These are phyloP conservation scores for Conoideocrella luteorostrata DNA, from an alignment of 2,329 filamentous ascomycete species.

Conservation along the genomic window DNA sequence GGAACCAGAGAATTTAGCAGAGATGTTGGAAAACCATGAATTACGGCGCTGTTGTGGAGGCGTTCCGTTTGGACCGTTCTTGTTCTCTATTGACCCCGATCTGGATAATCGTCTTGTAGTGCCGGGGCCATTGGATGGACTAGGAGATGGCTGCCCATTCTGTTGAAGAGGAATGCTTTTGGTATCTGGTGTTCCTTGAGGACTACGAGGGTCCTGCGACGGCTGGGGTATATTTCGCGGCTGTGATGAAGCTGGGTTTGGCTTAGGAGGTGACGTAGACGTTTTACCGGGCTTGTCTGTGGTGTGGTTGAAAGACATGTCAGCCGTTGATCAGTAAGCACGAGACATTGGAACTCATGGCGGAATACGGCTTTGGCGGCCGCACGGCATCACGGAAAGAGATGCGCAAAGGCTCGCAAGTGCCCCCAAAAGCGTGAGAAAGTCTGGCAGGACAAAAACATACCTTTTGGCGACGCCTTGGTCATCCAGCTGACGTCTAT, in stretches of 20 bases:
- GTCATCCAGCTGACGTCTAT: constrained; percentile 87
- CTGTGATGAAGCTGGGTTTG: constrained; percentile 20
- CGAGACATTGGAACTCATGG: no score
- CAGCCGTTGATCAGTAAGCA: not conserved
- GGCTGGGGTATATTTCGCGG: constrained; percentile 26
- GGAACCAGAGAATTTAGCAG: constrained; percentile 77
- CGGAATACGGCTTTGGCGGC: no score
- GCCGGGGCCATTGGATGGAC: constrained; percentile 18
- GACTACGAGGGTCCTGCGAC: constrained; percentile 19
- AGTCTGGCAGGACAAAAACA: no score
- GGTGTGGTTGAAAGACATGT: not conserved
- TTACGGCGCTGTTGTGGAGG: constrained; percentile 52
- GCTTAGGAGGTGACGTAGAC: constrained; percentile 20
- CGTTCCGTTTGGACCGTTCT: constrained; percentile 20
- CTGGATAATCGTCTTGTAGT: constrained; percentile 22
- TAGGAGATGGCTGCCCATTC: constrained; percentile 15
- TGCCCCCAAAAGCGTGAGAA: no score
- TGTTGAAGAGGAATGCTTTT: constrained; percentile 13
- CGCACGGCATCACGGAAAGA: no score
- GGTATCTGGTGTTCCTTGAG: constrained; percentile 19
- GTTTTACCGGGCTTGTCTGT: constrained; percentile 26
- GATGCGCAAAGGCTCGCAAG: no score
- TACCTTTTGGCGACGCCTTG: constrained; percentile 77
- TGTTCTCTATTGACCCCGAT: constrained; percentile 30
- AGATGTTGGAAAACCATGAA: constrained; percentile 92